Evolutionary conservation across 139 green algal genomes (phyloP).

Genomic region (Auxenochlorella pyrenoidosa): DNA sequence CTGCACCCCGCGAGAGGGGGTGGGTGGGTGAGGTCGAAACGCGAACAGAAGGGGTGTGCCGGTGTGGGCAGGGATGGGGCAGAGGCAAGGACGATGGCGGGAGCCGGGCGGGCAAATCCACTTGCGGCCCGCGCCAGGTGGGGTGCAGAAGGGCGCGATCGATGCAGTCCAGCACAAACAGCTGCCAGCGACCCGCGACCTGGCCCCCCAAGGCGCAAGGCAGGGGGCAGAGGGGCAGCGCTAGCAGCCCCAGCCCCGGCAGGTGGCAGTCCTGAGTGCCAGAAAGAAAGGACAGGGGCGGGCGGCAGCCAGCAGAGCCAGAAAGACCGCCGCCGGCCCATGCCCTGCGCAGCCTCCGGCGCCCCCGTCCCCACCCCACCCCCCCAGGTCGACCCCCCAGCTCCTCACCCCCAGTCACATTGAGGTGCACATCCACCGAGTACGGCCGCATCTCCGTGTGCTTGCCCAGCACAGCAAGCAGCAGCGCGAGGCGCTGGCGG

Average conservation of each 20-base stretch:
- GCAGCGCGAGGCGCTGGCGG: conserved; percentile 71
- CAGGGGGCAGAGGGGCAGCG: neutral
- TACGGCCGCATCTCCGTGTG: conserved; percentile 63
- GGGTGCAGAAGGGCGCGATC: neutral
- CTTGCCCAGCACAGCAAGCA: conserved; percentile 78
- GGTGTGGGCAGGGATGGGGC: too few relatives aligned
- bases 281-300: neutral
- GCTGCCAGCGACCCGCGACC: too few relatives aligned
- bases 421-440: conserved; percentile 72
- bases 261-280: neutral
- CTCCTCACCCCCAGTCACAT: conserved; percentile 74
- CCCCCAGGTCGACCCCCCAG: neutral
- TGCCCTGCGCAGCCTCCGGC: too few relatives aligned
- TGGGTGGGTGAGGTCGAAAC: too few relatives aligned
- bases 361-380: neutral
- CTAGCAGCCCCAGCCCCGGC: neutral
- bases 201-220: too few relatives aligned
- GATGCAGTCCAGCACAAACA: neutral
- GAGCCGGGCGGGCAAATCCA: too few relatives aligned
- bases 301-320: neutral
- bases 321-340: too few relatives aligned
- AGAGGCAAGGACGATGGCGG: too few relatives aligned
- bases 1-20: neutral
- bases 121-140: neutral
- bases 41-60: too few relatives aligned